Evolutionary conservation across 2,329 filamentous ascomycete genomes (phyloP).

Genomic region (Fusarium anguioides): DNA sequence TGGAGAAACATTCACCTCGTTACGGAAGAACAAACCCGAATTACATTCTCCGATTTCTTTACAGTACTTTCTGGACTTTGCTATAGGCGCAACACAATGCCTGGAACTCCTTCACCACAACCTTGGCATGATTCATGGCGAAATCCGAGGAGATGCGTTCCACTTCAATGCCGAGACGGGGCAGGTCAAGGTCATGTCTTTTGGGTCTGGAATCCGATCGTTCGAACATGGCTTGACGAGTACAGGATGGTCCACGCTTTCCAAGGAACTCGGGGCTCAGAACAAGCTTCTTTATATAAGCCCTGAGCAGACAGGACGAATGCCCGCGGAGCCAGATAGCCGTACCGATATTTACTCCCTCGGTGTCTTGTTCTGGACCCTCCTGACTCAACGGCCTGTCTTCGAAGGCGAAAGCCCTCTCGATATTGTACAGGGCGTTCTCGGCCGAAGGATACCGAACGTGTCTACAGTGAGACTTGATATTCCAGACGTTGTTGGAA

Average conservation of each 20-base stretch:
- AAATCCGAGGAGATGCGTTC: constrained; percentile 90
- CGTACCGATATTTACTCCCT: constrained; percentile 95
- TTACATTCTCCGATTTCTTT: constrained; percentile 74
- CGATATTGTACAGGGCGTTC: constrained; percentile 90
- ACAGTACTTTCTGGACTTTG: constrained; percentile 86
- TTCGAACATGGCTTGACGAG: constrained; percentile 92
- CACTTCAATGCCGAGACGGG: constrained; percentile 81
- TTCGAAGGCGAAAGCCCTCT: constrained; percentile 84
- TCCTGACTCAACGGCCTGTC: constrained; percentile 81
- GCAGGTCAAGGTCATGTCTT: constrained; percentile 81
- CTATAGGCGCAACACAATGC: constrained; percentile 86
- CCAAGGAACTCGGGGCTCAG: constrained; percentile 85
- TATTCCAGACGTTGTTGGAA: constrained; percentile 82
- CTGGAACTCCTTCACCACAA: constrained; percentile 92
- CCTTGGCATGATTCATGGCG: constrained; percentile 86
- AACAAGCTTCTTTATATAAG: constrained; percentile 93
- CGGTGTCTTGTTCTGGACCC: constrained; percentile 88
- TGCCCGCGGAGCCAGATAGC: constrained; percentile 91
- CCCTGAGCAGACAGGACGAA: constrained; percentile 92
- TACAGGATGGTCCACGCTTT: constrained; percentile 86
- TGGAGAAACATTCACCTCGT: constrained; percentile 61
- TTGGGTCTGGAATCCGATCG: constrained; percentile 85
- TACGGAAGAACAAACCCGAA: constrained; percentile 57
- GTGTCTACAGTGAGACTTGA: constrained; percentile 83
- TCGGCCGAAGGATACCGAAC: constrained; percentile 80